Conservation (phyloP, 805 yeast species). For the Sungouiozyma intestinalis region DNA sequence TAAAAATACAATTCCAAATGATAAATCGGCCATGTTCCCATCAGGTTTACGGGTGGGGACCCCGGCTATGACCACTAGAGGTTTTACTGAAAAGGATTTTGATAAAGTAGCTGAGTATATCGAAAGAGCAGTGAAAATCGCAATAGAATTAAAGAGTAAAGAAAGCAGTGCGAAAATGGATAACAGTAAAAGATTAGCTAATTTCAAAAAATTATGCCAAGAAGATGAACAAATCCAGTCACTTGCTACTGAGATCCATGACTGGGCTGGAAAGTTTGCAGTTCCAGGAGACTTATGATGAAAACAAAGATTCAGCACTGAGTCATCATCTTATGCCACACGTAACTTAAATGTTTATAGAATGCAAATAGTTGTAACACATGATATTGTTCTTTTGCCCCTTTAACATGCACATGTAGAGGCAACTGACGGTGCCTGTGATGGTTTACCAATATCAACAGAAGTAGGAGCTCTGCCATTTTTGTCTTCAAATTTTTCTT, state of each 20-base stretch:
- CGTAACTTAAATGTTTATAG: too few relatives aligned
- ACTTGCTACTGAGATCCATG: conserved; percentile 54
- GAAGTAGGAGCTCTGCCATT: not conserved
- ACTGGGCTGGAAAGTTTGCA: conserved; percentile 68
- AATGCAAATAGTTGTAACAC: too few relatives aligned
- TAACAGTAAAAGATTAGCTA: conserved; percentile 49
- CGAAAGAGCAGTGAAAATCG: conserved; percentile 64
- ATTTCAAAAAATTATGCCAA: conserved; percentile 62
- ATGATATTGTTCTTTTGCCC: too few relatives aligned
- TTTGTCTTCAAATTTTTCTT: conserved; percentile 8
- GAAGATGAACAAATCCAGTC: conserved; percentile 50
- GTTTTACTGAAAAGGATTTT: conserved; percentile 71
- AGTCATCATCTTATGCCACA: too few relatives aligned
- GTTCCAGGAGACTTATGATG: conserved; percentile 68
- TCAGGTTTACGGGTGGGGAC: conserved; percentile 96
- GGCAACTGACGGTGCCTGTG: not conserved
- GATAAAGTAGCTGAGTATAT: conserved; percentile 70
- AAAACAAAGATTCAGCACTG: not conserved
- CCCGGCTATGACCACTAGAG: conserved; percentile 98
- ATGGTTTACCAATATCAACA: not conserved
- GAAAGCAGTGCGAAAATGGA: conserved; percentile 38
- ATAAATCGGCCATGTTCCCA: conserved; percentile 90
- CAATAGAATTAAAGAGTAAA: conserved; percentile 48
- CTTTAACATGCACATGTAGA: not conserved
- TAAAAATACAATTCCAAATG: conserved; percentile 95